These are phyloP conservation scores for Tolypocladium capitatum DNA, from an alignment of 2,329 filamentous ascomycete species.

Conservation along the genomic window DNA sequence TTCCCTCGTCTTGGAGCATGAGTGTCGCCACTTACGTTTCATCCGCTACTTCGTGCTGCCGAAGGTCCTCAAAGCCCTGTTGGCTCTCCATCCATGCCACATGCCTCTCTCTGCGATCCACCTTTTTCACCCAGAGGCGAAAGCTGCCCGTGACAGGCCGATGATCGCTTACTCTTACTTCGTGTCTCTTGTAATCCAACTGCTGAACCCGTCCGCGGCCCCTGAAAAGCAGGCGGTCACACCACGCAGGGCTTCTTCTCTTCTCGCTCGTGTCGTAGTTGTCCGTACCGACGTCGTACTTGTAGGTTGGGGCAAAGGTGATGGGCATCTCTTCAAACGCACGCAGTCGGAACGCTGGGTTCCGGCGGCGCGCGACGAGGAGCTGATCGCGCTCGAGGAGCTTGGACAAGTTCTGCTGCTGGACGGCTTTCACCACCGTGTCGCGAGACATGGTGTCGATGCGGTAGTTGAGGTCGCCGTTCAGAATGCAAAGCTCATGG, in stretches of 20 bases:
- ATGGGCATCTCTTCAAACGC: conserved; percentile 87
- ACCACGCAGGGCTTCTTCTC: conserved; percentile 89
- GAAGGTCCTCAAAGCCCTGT: conserved; percentile 59
- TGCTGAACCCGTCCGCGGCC: conserved; percentile 74
- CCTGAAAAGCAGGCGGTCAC: conserved; percentile 81
- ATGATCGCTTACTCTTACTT: conserved; percentile 84
- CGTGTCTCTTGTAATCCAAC: conserved; percentile 76
- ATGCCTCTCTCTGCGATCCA: conserved; percentile 53
- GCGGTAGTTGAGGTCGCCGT: conserved; percentile 94
- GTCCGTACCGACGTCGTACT: conserved; percentile 93
- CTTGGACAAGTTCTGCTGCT: conserved; percentile 67
- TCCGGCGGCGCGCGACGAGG: conserved; percentile 74
- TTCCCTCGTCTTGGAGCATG: background rate
- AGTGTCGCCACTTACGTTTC: conserved; percentile 54
- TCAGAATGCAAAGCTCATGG: conserved; percentile 93
- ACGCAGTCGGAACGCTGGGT: conserved; percentile 76
- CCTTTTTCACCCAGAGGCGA: conserved; percentile 70
- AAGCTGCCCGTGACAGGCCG: conserved; percentile 81
- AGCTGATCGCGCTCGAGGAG: conserved; percentile 89
- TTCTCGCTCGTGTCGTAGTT: conserved; percentile 93
- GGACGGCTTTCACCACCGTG: conserved; percentile 75
- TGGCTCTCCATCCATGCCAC: conserved; percentile 60
- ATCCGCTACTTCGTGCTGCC: conserved; percentile 51
- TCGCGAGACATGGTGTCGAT: conserved; percentile 96
- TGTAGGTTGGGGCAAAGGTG: conserved; percentile 90